A percentile compares a stretch with the other conserved stretches of the same genome.
Evolutionary conservation across 2,329 filamentous ascomycete genomes (phyloP).

Genomic region (Drechslerella coelobrocha): DNA sequence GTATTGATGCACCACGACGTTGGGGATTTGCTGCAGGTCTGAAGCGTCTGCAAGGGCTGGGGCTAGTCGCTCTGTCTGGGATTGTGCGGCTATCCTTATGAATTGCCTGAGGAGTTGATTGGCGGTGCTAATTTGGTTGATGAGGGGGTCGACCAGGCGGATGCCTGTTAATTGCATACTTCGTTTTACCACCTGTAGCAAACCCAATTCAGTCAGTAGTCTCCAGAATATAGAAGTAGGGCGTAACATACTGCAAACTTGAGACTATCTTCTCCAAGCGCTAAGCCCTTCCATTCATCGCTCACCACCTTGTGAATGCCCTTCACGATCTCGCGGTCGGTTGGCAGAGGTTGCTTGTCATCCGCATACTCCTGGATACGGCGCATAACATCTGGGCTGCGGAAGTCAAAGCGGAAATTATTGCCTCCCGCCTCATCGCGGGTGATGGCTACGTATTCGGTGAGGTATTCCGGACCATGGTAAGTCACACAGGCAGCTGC

Average conservation of each 20-base stretch:
- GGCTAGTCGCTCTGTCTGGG: constrained; percentile 18
- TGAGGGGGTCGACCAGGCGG: constrained; percentile 34
- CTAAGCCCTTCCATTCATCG: constrained; percentile 35
- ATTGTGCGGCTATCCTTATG: constrained; percentile 34
- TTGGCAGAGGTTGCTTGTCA: constrained; percentile 26
- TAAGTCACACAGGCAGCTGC: constrained; percentile 31
- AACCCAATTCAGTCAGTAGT: not conserved
- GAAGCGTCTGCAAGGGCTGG: constrained; percentile 19
- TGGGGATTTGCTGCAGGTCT: constrained; percentile 14
- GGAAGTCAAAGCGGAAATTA: constrained; percentile 33
- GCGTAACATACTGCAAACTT: constrained; percentile 35
- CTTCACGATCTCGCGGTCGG: constrained; percentile 20
- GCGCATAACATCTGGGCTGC: constrained; percentile 12
- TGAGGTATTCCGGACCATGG: constrained; percentile 41
- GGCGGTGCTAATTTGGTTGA: constrained; percentile 27
- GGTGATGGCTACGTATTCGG: constrained; percentile 28
- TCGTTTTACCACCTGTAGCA: constrained; percentile 31
- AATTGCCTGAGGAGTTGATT: constrained; percentile 28
- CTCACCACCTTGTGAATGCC: constrained; percentile 12
- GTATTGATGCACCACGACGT: constrained; percentile 35
- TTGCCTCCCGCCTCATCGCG: constrained; percentile 12
- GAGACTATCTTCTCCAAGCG: constrained; percentile 16
- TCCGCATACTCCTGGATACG: constrained; percentile 31
- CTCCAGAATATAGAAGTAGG: not conserved
- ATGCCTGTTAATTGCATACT: constrained; percentile 41